Evolutionary conservation across 352 stramenopile species (phyloP).

Genomic region (Globisporangium takayamanum): DNA sequence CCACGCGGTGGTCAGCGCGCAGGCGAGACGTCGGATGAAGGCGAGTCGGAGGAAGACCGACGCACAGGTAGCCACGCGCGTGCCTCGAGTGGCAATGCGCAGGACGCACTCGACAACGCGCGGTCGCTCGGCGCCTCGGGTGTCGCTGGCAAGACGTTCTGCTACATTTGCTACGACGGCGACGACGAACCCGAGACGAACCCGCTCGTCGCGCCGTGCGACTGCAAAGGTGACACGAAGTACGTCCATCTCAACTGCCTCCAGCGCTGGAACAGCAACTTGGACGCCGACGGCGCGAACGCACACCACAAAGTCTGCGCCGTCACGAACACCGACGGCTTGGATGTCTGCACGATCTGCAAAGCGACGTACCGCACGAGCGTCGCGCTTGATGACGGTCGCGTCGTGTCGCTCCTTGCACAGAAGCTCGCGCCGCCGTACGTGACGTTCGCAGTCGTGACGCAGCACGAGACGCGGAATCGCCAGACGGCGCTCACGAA

Average conservation of each 20-base stretch:
- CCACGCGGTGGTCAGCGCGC: slow-evolving; percentile 8
- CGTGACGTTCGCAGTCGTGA: slow-evolving; percentile 89
- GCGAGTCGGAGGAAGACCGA: slow-evolving; percentile 70
- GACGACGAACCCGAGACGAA: slow-evolving; percentile 83
- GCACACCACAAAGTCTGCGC: slow-evolving; percentile 86
- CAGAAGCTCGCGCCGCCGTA: slow-evolving; percentile 86
- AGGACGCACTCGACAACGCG: slow-evolving; percentile 15
- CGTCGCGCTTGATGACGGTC: slow-evolving; percentile 81
- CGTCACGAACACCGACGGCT: slow-evolving; percentile 84
- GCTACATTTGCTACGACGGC: slow-evolving; percentile 92
- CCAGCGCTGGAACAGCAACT: slow-evolving; percentile 90
- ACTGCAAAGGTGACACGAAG: slow-evolving; percentile 91
- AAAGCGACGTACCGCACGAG: slow-evolving; percentile 89
- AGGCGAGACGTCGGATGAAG: slow-evolving; percentile 71
- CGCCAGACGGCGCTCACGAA: slow-evolving; percentile 83
- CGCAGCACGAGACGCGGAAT: slow-evolving; percentile 82
- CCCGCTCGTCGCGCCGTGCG: slow-evolving; percentile 85
- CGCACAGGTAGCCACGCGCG: slow-evolving; percentile 18
- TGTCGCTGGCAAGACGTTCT: slow-evolving; percentile 58
- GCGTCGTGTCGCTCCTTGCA: slow-evolving; percentile 78
- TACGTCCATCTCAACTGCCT: slow-evolving; percentile 91
- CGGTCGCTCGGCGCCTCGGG: slow-evolving; percentile 38
- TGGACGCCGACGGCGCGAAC: slow-evolving; percentile 69
- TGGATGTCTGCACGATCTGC: slow-evolving; percentile 89
- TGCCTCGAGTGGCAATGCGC: slow-evolving; percentile 9